phyloP scores from a whole-genome alignment of 2,329 filamentous ascomycete genomes.

The Byssochlamys sp. region DNA sequence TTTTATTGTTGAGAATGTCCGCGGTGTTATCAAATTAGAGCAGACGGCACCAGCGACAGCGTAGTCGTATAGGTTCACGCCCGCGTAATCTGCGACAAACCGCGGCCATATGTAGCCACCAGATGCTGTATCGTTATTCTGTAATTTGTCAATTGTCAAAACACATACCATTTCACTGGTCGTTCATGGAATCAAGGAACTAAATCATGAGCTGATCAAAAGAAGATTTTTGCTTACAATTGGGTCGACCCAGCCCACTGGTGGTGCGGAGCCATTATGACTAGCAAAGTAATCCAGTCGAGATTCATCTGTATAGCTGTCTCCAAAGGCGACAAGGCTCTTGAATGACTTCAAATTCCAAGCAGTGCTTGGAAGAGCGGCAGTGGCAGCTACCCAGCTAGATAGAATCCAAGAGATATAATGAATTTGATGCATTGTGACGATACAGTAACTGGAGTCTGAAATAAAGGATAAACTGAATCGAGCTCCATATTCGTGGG shows the following conservation, averaged over 20 bases:
- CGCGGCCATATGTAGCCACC: conserved; percentile 63
- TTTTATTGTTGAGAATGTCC: conserved; percentile 43
- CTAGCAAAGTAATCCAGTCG: conserved; percentile 54
- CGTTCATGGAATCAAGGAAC: neutral
- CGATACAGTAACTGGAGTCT: neutral
- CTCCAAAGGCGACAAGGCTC: conserved; percentile 60
- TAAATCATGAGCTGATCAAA: neutral
- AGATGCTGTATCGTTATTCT: conserved; percentile 46
- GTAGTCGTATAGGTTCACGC: conserved; percentile 50
- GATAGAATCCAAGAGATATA: neutral
- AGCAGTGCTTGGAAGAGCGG: neutral
- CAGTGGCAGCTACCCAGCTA: neutral
- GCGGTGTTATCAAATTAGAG: conserved; percentile 56
- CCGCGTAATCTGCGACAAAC: conserved; percentile 52
- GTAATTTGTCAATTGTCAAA: neutral
- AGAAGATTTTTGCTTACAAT: conserved; percentile 23
- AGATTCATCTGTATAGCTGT: conserved; percentile 67
- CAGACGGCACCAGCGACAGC: conserved; percentile 65
- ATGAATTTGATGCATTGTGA: neutral
- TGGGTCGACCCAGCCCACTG: conserved; percentile 48
- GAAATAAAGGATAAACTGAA: neutral
- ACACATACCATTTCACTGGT: neutral
- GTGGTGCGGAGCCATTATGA: conserved; percentile 52
- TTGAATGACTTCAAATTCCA: conserved; percentile 43
- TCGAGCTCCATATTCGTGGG: neutral